Conservation (phyloP, 179 eudicot genomes). For the Amaranthus tricolor region DNA sequence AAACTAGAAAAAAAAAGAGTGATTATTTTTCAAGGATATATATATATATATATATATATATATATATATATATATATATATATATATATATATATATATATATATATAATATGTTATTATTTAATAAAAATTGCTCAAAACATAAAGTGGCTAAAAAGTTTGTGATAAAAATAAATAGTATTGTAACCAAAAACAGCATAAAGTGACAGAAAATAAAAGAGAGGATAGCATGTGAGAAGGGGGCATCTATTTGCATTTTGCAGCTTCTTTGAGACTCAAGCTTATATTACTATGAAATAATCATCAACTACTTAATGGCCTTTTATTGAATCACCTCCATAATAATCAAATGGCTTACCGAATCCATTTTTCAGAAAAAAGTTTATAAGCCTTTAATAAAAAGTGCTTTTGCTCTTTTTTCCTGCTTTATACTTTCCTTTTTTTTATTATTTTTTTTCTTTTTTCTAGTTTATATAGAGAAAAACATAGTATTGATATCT, state of each 20-base stretch:
- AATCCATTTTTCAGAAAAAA: constrained; percentile 13
- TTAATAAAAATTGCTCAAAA: background rate
- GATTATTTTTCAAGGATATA: too few relatives aligned
- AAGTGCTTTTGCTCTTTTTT: background rate
- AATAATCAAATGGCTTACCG: background rate
- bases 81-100: too few relatives aligned
- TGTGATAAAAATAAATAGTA: background rate
- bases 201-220: constrained; percentile 6
- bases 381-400: constrained; percentile 16
- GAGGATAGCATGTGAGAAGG: constrained; percentile 20
- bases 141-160: background rate
- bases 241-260: background rate
- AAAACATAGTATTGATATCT: too few relatives aligned
- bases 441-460: background rate
- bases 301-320: background rate
- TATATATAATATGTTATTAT: too few relatives aligned
- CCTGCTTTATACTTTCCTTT: too few relatives aligned
- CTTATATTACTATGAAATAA: too few relatives aligned
- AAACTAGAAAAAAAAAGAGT: background rate
- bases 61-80: too few relatives aligned
- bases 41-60: too few relatives aligned
- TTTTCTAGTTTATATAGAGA: background rate
- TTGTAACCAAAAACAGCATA: background rate
- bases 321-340: background rate
- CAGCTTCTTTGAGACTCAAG: too few relatives aligned